Percentiles rank a stretch among this genome's conserved stretches.
These are phyloP conservation scores for Dothistroma septosporum DNA, from an alignment of 2,329 filamentous ascomycete genomes.

Conservation along the genomic window DNA sequence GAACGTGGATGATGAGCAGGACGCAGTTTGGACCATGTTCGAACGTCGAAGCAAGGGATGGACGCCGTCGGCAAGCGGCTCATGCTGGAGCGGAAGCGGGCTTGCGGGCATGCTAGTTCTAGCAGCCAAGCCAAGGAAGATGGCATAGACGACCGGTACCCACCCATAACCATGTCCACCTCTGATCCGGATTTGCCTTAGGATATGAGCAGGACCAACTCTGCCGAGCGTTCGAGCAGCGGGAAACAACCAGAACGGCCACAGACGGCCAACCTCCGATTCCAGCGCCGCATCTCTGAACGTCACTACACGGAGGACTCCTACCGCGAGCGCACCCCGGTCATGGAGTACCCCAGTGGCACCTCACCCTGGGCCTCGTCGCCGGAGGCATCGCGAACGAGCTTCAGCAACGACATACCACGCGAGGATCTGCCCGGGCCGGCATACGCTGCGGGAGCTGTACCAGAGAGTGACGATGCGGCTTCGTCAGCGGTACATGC, in stretches of 20 bases:
- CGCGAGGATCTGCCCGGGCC: slow-evolving; percentile 29
- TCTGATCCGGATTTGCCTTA: neutral
- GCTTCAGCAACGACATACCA: slow-evolving; percentile 41
- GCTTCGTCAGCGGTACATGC: slow-evolving; percentile 3
- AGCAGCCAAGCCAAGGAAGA: neutral
- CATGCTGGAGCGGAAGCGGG: no score
- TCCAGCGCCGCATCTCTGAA: slow-evolving; percentile 36
- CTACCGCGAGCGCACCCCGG: slow-evolving; percentile 28
- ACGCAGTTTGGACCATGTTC: neutral
- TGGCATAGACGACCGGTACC: neutral
- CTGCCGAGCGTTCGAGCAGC: slow-evolving; percentile 7
- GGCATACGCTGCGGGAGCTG: slow-evolving; percentile 16
- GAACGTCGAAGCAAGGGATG: no score
- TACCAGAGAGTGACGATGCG: slow-evolving; percentile 9
- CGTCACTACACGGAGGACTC: slow-evolving; percentile 32
- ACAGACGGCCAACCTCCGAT: slow-evolving; percentile 28
- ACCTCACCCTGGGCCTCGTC: slow-evolving; percentile 62
- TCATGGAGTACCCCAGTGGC: slow-evolving; percentile 64
- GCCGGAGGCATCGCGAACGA: slow-evolving; percentile 49
- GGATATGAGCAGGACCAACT: neutral
- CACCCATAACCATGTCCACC: no score
- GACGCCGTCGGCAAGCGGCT: no score
- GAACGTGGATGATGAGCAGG: neutral
- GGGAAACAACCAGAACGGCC: slow-evolving; percentile 20
- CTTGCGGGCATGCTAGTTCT: neutral